Conservation (phyloP, 2,329 filamentous ascomycete species). For the Endothia cerciana region DNA sequence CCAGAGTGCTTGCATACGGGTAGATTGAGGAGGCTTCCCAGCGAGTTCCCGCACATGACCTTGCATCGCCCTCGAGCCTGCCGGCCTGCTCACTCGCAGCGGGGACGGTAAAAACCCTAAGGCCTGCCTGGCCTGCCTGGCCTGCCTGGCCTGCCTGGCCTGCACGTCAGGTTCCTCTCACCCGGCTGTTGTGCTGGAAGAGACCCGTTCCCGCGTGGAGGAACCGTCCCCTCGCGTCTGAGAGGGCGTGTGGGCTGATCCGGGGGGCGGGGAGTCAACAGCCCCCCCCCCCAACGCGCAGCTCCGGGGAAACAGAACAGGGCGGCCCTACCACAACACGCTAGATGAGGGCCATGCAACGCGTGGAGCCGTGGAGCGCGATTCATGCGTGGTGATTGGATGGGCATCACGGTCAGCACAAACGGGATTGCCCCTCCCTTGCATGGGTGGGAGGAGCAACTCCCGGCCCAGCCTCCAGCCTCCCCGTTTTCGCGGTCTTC, state of each 20-base stretch:
- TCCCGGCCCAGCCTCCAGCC: slow-evolving; percentile 16
- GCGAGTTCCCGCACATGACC: not conserved
- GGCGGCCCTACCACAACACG: not conserved
- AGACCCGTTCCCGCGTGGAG: not conserved
- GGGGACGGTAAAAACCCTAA: no score
- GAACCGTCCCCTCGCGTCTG: not conserved
- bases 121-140: no score
- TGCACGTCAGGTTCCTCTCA: not conserved
- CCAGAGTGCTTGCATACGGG: slow-evolving; percentile 18
- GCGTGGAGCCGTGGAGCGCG: slow-evolving; percentile 2
- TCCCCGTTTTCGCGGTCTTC: slow-evolving; percentile 15
- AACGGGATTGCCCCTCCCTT: slow-evolving; percentile 19
- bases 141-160: no score
- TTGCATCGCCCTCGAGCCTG: slow-evolving; percentile 2
- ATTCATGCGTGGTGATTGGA: slow-evolving; percentile 15
- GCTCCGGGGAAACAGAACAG: not conserved
- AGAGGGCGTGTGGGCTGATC: no score
- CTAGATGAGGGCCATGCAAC: slow-evolving; percentile 10
- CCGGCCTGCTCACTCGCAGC: no score
- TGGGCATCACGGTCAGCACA: not conserved
- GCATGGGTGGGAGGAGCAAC: slow-evolving; percentile 15
- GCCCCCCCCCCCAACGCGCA: slow-evolving; percentile 7
- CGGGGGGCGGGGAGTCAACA: no score
- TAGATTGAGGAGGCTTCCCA: not conserved
- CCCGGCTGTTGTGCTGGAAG: no score